Evolutionary conservation across 768 basidiomycete species (phyloP).

Genomic region (Scleroderma bovista): DNA sequence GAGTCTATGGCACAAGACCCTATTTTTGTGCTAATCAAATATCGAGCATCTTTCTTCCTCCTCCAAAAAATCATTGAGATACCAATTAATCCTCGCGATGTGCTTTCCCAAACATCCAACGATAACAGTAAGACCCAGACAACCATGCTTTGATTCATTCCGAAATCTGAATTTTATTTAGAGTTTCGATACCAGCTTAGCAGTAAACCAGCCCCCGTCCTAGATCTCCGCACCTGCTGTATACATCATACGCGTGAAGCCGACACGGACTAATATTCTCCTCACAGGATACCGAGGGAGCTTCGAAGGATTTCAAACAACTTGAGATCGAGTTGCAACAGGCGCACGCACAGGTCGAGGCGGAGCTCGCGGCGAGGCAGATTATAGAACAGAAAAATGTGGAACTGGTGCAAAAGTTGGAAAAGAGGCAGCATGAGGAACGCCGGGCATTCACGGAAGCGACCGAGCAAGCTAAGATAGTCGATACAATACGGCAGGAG

Average conservation of each 20-base stretch:
- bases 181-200: neutral
- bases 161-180: neutral
- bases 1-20: neutral
- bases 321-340: slow-evolving; percentile 64
- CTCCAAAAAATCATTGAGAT: neutral
- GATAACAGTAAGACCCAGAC: neutral
- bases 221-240: neutral
- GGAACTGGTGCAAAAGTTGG: slow-evolving; percentile 51
- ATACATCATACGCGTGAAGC: neutral
- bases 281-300: neutral
- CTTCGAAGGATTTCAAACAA: neutral
- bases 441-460: slow-evolving; percentile 57
- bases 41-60: neutral
- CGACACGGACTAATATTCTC: neutral
- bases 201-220: neutral
- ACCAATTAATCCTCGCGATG: neutral
- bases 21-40: neutral
- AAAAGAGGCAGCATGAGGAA: slow-evolving; percentile 49
- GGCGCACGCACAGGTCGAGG: slow-evolving; percentile 56
- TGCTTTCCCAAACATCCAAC: neutral
- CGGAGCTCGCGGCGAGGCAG: slow-evolving; percentile 53
- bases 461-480: slow-evolving; percentile 56
- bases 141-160: no score
- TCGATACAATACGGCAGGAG: slow-evolving; percentile 58
- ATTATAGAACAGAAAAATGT: slow-evolving; percentile 60